Evolutionary conservation across 1,284 basidiomycete species (phyloP), one percentile per base, ranked within the genome.

Genomic region (Rhizopogon hawkerae): DNA sequence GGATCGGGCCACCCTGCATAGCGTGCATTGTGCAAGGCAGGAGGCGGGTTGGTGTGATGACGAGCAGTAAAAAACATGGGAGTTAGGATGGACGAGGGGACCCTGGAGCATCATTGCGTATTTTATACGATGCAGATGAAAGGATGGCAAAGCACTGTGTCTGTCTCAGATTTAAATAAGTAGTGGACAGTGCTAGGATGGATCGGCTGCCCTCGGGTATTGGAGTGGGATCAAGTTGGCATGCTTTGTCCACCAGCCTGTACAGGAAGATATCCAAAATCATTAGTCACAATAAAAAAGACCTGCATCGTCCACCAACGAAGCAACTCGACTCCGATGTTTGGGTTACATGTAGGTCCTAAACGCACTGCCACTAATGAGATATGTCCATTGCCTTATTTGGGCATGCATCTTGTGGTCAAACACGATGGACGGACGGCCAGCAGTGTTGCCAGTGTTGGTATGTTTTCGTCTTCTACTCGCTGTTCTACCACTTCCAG

Each of bases 391-490:
- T 26, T 26, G 26, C 26, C 26, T 26, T 26, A 26, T 26, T 26
- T 26, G 26, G 26, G 8, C 26, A 21, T 21, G 21, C 26, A 9
- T 8, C 26, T 26, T 26, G 8, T 8, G 26, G 26, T 26, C 6
- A 26, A 63, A 21, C 26, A 54, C 16, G 24, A 63, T 46, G 26
- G 58, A 60, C 13, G 10, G 26, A 31, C 26, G 5, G 14, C 34
- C 41, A 18, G 29, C 16, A 31, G 29, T 54, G 41, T 46, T 73
- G 31, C 61, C 69, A 35, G 60, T 65, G 23, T 67, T 81, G 33
- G 64, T 73, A 26, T 66, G 61, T 18, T 65, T 65, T 35, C 71
- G 83, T 57, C 61, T 83, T 26, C 58, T 76, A 16, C 64, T 84
- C 24, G 72, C 78, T 0, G 66, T 75, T 18, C 64, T 75, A 13